phyloP scores from a whole-genome alignment of 805 yeast genomes.

The Wickerhamiella brachini region DNA sequence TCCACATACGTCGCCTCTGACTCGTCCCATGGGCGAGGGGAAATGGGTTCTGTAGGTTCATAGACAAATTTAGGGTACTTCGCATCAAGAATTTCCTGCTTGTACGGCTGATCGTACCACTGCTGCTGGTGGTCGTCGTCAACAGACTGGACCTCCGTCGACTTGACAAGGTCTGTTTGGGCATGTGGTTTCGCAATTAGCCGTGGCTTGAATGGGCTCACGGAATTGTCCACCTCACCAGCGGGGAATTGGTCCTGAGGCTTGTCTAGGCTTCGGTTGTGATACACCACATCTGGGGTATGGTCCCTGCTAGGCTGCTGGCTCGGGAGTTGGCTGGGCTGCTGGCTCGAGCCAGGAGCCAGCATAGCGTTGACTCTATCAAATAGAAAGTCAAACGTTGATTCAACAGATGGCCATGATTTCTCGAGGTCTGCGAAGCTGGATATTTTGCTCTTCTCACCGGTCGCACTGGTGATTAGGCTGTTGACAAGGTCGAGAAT shows the following conservation, averaged over 20 bases:
- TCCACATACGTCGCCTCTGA: conserved; percentile 49
- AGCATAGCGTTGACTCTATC: conserved; percentile 42
- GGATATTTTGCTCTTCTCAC: conserved; percentile 19
- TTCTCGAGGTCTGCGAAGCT: conserved; percentile 34
- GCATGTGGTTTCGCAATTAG: conserved; percentile 63
- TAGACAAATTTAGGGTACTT: conserved; percentile 53
- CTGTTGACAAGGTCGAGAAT: conserved; percentile 21
- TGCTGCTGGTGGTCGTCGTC: conserved; percentile 30
- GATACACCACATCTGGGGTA: conserved; percentile 15
- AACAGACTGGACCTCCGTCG: conserved; percentile 27
- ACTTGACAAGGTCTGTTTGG: conserved; percentile 39
- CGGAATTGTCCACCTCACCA: conserved; percentile 51
- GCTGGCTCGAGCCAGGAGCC: neutral
- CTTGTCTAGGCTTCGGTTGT: conserved; percentile 22
- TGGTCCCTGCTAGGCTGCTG: neutral
- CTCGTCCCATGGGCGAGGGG: conserved; percentile 28
- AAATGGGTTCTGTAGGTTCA: conserved; percentile 23
- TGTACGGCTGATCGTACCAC: conserved; percentile 72
- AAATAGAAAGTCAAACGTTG: conserved; percentile 51
- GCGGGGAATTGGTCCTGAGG: conserved; percentile 31
- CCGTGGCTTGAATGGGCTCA: conserved; percentile 66
- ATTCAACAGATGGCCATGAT: conserved; percentile 50
- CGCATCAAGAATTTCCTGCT: conserved; percentile 52
- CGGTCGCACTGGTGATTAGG: conserved; percentile 17
- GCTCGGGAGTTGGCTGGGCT: neutral